Base-by-base conservation (phyloP, 495 filamentous ascomycete genomes). In the Beverwykella pulmonaria region DNA sequence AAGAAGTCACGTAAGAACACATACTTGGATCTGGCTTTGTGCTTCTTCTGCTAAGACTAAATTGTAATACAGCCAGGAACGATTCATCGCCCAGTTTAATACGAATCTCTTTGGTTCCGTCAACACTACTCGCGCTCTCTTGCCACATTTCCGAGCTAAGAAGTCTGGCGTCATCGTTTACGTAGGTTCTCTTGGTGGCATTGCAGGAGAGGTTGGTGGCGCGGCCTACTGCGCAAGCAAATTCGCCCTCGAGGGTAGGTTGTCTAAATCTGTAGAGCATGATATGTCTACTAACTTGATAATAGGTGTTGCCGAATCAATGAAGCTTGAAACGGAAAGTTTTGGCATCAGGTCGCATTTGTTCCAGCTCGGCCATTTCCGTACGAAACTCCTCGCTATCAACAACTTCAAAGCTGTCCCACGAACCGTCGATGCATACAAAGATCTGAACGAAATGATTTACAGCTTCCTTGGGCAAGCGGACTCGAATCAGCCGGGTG, bases 401-500 rank as follows among this genome's bases (percentile, higher is more conserved):
- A 26, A 48, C n/a, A 71, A 71, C 39, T 7, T 50, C 30, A 64
- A 69, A 59, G 4, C 20, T 1, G 10, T 44, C 4, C 26, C 29
- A 15, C 25, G 54, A 29, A 14, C 25, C 3, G 32, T 62, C 36
- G 34, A 9, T 10, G 63, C 50, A 19, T 67, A 67, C 25, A 47
- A 56, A 7, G 60, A 53, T 26, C 5, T 63, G 15, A 17, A 20
- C 0, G 41, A 36, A 0, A 26, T 34, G 9, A 29, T 65, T 44
- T 15, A 23, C 4, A 1, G 32, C 15, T 44, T 46, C n/a, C n/a
- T 66, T 12, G 17, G 22, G n/a, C 19, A n/a, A 2, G n/a, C 19
- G 1, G 26, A 73, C 25, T 26, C 53, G 8, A 60, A 50, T 48
- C 67, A 82, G 63, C 71, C 72, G 15, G 80, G 80, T 0, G 77